Evolutionary conservation across 208 protist species (phyloP).

Genomic region (Acanthamoeba sp.): DNA sequence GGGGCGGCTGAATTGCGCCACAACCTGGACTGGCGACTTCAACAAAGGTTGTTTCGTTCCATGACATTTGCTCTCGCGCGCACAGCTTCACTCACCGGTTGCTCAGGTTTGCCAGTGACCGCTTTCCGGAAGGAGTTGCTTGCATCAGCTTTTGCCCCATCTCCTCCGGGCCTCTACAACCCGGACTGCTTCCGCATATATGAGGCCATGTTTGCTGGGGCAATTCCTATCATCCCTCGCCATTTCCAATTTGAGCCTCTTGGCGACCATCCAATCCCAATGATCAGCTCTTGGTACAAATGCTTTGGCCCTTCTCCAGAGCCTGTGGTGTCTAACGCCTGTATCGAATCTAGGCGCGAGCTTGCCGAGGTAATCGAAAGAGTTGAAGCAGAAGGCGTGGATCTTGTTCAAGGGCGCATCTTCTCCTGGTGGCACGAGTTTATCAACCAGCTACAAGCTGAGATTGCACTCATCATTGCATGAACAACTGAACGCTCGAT

Average conservation of each 20-base stretch:
- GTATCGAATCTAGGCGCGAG: not conserved
- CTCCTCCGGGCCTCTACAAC: constrained; percentile 61
- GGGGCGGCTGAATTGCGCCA: constrained; percentile 24
- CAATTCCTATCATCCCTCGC: constrained; percentile 28
- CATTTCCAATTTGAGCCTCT: constrained; percentile 68
- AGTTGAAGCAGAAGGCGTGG: constrained; percentile 27
- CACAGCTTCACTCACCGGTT: not conserved
- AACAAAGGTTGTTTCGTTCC: not conserved
- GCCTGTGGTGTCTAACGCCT: not conserved
- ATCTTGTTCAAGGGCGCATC: constrained; percentile 18
- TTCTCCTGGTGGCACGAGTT: constrained; percentile 63
- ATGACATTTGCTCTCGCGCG: no score
- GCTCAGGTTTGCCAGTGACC: not conserved
- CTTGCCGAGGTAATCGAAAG: not conserved
- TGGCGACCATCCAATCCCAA: constrained; percentile 57
- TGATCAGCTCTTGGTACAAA: constrained; percentile 5
- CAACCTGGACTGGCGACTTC: constrained; percentile 18
- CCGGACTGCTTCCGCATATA: constrained; percentile 60
- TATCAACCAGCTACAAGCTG: not conserved
- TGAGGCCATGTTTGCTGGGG: constrained; percentile 23
- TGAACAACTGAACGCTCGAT: no score
- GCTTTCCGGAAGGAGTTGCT: constrained; percentile 65
- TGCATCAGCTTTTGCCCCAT: not conserved
- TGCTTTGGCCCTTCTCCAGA: no score
- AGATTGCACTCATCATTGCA: constrained; percentile 38